Percentiles rank a stretch among this genome's conserved stretches.
phyloP scores from a whole-genome alignment of 805 yeast species.

The Teunomyces cretensis region DNA sequence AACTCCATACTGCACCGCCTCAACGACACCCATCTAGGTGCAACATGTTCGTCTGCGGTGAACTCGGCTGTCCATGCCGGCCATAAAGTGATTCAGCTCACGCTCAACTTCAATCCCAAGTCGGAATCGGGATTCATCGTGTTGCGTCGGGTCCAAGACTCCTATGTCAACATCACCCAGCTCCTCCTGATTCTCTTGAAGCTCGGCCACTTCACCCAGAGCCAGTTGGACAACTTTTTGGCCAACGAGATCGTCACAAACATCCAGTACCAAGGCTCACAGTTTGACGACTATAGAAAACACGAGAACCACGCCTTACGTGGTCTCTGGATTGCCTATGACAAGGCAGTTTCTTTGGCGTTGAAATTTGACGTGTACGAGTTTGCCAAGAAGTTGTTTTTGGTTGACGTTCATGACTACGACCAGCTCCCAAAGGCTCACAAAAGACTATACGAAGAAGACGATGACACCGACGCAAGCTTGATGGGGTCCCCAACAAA shows the following conservation, averaged over 20 bases:
- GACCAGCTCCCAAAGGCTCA: conserved; percentile 33
- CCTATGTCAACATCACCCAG: conserved; percentile 40
- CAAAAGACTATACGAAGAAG: conserved; percentile 15
- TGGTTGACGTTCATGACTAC: conserved; percentile 46
- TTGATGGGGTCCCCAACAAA: conserved; percentile 38
- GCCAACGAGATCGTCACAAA: conserved; percentile 33
- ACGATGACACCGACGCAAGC: conserved; percentile 11
- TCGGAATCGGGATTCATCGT: conserved; percentile 17
- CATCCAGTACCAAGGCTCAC: conserved; percentile 28
- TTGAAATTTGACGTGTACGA: conserved; percentile 40
- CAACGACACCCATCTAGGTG: conserved; percentile 33
- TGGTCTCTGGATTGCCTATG: conserved; percentile 46
- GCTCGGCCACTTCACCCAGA: conserved; percentile 23
- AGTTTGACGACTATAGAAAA: conserved; percentile 24
- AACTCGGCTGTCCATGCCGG: conserved; percentile 35
- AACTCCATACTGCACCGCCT: conserved; percentile 36
- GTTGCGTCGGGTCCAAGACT: conserved; percentile 43
- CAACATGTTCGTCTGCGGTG: conserved; percentile 18
- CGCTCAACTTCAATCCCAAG: conserved; percentile 13
- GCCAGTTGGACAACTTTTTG: conserved; percentile 30
- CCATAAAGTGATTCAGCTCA: conserved; percentile 37
- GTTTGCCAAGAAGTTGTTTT: conserved; percentile 33
- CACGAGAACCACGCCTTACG: conserved; percentile 26
- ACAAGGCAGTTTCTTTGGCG: conserved; percentile 41
- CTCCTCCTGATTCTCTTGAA: conserved; percentile 33